Percentiles rank a stretch among this genome's conserved stretches.
Evolutionary conservation across 495 filamentous ascomycete species (phyloP).

Genomic region (Immersiella caudata): DNA sequence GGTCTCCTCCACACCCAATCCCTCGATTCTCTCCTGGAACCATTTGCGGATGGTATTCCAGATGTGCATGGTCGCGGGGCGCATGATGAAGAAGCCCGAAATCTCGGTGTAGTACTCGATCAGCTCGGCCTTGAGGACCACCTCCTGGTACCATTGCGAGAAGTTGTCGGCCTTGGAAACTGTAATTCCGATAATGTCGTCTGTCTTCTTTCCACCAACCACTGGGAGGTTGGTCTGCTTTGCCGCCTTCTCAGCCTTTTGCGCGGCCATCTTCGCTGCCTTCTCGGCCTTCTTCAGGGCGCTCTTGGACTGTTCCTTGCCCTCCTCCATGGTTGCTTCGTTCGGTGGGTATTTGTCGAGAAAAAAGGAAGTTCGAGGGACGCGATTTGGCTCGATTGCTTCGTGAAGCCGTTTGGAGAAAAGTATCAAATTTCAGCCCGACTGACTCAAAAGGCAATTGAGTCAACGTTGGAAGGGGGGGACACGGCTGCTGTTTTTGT

Average conservation of each 20-base stretch:
- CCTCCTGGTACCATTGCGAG: constrained; percentile 91
- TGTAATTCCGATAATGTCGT: constrained; percentile 82
- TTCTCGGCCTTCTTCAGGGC: constrained; percentile 73
- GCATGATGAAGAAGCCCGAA: constrained; percentile 92
- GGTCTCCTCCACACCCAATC: constrained; percentile 88
- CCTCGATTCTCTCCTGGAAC: constrained; percentile 87
- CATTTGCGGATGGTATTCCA: constrained; percentile 91
- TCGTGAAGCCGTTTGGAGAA: constrained; percentile 14
- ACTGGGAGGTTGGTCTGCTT: constrained; percentile 54
- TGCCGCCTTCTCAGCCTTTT: constrained; percentile 68
- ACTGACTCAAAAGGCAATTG: constrained; percentile 12
- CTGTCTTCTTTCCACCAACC: constrained; percentile 55
- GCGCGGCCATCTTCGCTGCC: constrained; percentile 64
- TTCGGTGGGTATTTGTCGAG: constrained; percentile 3
- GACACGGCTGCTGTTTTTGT: constrained; percentile 28
- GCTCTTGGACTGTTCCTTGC: constrained; percentile 64
- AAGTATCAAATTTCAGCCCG: constrained; percentile 11
- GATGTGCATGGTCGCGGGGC: constrained; percentile 81
- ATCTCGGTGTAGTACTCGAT: constrained; percentile 76
- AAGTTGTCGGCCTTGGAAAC: constrained; percentile 84
- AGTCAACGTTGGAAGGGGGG: constrained; percentile 16
- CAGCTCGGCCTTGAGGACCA: constrained; percentile 92
- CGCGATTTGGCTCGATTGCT: neutral
- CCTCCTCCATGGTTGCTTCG: constrained; percentile 44
- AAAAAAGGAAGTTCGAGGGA: constrained; percentile 2